Conservation (phyloP, 129 eudicot species). For the Centella asiatica region DNA sequence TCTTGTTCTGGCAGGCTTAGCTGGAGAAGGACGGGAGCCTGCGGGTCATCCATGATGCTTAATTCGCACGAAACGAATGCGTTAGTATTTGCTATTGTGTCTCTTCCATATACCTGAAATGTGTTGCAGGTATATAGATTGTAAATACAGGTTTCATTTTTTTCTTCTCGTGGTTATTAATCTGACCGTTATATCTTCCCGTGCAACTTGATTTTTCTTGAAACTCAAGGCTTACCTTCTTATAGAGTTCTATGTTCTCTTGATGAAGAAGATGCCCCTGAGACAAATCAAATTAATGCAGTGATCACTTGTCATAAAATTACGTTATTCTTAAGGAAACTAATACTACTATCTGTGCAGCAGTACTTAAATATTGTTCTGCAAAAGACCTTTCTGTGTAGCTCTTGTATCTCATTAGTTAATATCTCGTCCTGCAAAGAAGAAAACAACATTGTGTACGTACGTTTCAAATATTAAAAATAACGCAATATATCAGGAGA, state of each 20-base stretch:
- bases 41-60: conserved; percentile 10
- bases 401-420: conserved; percentile 56
- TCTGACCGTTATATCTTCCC: conserved; percentile 23
- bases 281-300: background rate
- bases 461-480: too few species aligned
- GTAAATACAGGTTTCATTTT: background rate
- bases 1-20: conserved; percentile 28
- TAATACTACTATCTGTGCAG: background rate
- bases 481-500: too few species aligned
- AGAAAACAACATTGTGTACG: background rate
- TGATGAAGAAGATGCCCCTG: conserved; percentile 64
- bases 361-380: background rate
- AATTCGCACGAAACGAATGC: background rate
- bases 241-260: conserved; percentile 49
- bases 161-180: too few species aligned
- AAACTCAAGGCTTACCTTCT: conserved; percentile 49
- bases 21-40: conserved; percentile 23
- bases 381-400: conserved; percentile 43
- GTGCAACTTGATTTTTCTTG: conserved; percentile 46
- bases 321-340: background rate
- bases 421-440: conserved; percentile 49
- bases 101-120: conserved; percentile 34
- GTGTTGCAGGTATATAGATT: background rate
- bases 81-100: conserved; percentile 18
- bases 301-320: background rate